phyloP scores from a whole-genome alignment of 345 rosid species.

The Dipteronia dyeriana region DNA sequence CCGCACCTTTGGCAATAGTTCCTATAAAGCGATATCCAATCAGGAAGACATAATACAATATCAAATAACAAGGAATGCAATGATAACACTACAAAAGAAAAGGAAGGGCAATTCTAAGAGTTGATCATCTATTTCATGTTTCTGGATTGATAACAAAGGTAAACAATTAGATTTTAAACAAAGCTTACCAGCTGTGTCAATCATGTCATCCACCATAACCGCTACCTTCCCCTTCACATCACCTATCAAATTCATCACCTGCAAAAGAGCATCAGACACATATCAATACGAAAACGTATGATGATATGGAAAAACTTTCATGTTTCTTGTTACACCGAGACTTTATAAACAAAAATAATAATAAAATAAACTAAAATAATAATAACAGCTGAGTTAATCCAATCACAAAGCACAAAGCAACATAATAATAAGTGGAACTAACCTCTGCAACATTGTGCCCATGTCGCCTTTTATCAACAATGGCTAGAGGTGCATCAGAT shows the following conservation, averaged over 20 bases:
- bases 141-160: neutral
- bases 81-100: neutral
- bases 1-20: conserved; percentile 95
- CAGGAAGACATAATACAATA: conserved; percentile 16
- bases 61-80: neutral
- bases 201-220: conserved; percentile 98
- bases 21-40: conserved; percentile 43
- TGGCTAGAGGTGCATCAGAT: conserved; percentile 95
- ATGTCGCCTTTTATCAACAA: conserved; percentile 96
- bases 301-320: neutral
- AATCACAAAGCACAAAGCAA: neutral
- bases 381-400: neutral
- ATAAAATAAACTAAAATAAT: neutral
- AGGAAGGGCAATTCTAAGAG: neutral
- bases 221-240: conserved; percentile 98
- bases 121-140: conserved; percentile 8
- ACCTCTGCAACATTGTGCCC: conserved; percentile 99
- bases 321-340: neutral
- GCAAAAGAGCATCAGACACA: conserved; percentile 25
- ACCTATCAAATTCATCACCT: conserved; percentile 98
- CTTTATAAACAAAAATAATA: neutral
- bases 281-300: neutral
- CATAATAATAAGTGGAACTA: conserved; percentile 14
- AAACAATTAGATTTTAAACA: neutral
- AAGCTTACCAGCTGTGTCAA: conserved; percentile 89